A percentile compares a stretch with the other conserved stretches of the same genome.
These are phyloP conservation scores for Sporothrix brunneoviolacea DNA, from an alignment of 2,329 filamentous ascomycete species.

Conservation along the genomic window DNA sequence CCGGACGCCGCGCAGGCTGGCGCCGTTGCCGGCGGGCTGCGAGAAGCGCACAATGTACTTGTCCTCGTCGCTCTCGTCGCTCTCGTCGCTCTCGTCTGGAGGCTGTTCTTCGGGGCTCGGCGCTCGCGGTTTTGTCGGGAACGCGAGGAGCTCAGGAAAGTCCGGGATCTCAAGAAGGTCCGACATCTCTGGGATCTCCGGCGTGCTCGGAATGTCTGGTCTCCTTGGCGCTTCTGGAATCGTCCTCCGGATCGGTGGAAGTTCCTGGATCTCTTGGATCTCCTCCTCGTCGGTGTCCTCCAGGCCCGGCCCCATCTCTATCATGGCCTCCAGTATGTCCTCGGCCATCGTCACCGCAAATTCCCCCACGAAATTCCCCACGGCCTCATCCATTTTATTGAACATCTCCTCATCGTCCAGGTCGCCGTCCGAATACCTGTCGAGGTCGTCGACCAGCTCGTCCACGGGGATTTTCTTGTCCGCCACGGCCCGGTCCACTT, in stretches of 20 bases:
- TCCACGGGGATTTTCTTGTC: background rate
- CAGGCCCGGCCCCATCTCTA: background rate
- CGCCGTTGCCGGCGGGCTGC: slow-evolving; percentile 8
- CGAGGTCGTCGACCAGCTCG: too few species aligned
- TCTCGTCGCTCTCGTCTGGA: too few species aligned
- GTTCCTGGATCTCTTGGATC: slow-evolving; percentile 16
- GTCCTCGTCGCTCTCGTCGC: slow-evolving; percentile 15
- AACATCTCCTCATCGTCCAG: background rate
- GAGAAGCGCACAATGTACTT: slow-evolving; percentile 13
- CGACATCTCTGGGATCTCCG: background rate
- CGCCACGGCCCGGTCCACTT: too few species aligned
- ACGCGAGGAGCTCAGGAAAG: background rate
- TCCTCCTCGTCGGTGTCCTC: slow-evolving; percentile 18
- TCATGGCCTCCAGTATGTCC: slow-evolving; percentile 13
- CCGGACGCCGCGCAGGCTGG: slow-evolving; percentile 6
- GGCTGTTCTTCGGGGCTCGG: background rate
- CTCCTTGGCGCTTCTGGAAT: too few species aligned
- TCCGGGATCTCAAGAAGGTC: background rate
- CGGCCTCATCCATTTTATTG: background rate
- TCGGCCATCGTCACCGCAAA: slow-evolving; percentile 5
- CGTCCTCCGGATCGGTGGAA: too few species aligned
- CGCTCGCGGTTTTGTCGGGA: background rate
- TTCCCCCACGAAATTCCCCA: background rate
- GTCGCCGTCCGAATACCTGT: background rate
- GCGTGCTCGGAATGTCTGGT: too few species aligned